Evolutionary conservation across 441 rosid species (phyloP).

Genomic region (Francoa sonchifolia): DNA sequence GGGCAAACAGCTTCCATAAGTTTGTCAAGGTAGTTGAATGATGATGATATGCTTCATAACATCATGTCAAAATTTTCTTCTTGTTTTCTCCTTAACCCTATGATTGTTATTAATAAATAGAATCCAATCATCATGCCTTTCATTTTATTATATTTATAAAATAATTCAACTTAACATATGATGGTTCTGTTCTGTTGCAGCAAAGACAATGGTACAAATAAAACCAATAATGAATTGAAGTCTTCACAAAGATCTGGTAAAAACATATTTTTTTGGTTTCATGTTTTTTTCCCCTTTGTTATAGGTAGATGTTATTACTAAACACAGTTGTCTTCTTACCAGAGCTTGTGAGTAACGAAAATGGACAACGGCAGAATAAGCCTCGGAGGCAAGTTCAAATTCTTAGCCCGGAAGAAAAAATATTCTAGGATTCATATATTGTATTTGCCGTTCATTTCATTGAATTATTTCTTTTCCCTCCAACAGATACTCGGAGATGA

Average conservation of each 20-base stretch:
- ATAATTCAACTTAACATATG: slow-evolving; percentile 2
- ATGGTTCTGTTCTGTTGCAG: slow-evolving; percentile 29
- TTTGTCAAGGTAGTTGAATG: slow-evolving; percentile 55
- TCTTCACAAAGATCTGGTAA: slow-evolving; percentile 54
- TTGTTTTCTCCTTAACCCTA: not conserved
- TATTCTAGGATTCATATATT: too few species aligned
- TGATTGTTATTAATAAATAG: not conserved
- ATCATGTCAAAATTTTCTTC: not conserved
- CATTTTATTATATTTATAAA: not conserved
- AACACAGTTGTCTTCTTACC: slow-evolving; percentile 11
- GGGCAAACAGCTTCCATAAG: slow-evolving; percentile 46
- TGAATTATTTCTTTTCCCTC: not conserved
- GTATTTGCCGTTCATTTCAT: not conserved
- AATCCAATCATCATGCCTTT: not conserved
- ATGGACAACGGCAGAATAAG: slow-evolving; percentile 54
- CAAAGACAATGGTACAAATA: slow-evolving; percentile 41
- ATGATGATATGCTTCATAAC: not conserved
- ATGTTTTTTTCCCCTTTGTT: not conserved
- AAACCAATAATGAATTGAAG: slow-evolving; percentile 46
- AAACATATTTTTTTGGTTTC: not conserved
- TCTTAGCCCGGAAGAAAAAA: too few species aligned
- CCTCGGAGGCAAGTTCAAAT: slow-evolving; percentile 78
- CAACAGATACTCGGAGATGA: slow-evolving; percentile 77
- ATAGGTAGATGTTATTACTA: slow-evolving; percentile 3
- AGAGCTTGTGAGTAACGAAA: slow-evolving; percentile 45